Conservation (phyloP, 306 rosid species). For the Fragaria vesca region DNA sequence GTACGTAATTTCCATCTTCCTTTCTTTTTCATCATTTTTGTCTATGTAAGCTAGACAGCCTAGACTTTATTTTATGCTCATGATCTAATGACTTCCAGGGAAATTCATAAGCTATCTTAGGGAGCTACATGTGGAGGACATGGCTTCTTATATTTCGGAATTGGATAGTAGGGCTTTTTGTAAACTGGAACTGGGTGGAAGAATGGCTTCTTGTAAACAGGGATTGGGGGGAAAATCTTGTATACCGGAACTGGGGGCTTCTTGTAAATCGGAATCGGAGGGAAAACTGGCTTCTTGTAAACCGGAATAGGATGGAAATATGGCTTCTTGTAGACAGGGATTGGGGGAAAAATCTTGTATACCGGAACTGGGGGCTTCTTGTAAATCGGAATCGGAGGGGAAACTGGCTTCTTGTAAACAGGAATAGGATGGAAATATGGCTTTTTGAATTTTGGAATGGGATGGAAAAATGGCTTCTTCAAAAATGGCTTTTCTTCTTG, state of each 20-base stretch:
- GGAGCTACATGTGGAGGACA: conserved; percentile 3
- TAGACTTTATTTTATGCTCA: not conserved
- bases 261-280: conserved; percentile 14
- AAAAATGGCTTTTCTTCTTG: not conserved
- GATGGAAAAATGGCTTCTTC: conserved; percentile 12
- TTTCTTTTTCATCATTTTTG: not conserved
- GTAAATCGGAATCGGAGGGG: not conserved
- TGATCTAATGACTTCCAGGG: not conserved
- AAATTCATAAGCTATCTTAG: not conserved
- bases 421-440: conserved; percentile 16
- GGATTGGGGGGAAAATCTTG: not conserved
- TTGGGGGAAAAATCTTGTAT: not conserved
- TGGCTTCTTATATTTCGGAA: conserved; percentile 21
- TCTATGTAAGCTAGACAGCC: not conserved
- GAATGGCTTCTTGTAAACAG: conserved; percentile 3
- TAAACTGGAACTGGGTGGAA: conserved; percentile 10
- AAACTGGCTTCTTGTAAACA: conserved; percentile 20
- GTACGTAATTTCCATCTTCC: not conserved
- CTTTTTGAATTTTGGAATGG: conserved; percentile 10
- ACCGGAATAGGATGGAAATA: not conserved
- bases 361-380: not conserved
- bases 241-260: conserved; percentile 21
- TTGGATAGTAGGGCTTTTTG: conserved; percentile 15
- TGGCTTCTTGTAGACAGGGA: conserved; percentile 4
- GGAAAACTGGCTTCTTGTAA: conserved; percentile 1